Percentiles rank a stretch among this genome's conserved stretches.
Conservation (phyloP, 2,329 filamentous ascomycete genomes). For the Penicillium olsonii region DNA sequence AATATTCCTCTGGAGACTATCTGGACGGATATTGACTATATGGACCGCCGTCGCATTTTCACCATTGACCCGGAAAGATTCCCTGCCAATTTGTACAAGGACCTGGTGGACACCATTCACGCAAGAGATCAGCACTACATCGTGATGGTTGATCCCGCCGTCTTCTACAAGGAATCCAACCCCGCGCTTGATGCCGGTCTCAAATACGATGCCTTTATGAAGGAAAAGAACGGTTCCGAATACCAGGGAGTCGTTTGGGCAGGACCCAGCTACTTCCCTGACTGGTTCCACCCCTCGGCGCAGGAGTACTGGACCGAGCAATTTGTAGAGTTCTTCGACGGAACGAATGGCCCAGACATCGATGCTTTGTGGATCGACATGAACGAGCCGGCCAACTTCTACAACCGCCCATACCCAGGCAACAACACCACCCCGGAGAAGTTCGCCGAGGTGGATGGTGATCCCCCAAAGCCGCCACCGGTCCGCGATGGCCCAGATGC, state of each 20-base stretch:
- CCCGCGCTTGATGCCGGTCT: constrained; percentile 11
- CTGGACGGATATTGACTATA: constrained; percentile 47
- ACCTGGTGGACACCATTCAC: constrained; percentile 69
- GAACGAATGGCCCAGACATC: constrained; percentile 67
- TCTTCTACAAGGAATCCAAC: constrained; percentile 26
- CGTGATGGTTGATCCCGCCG: constrained; percentile 69
- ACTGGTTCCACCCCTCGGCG: constrained; percentile 70
- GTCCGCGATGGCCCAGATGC: constrained; percentile 51
- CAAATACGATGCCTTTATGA: constrained; percentile 12
- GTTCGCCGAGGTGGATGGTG: constrained; percentile 48
- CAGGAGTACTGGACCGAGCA: constrained; percentile 69
- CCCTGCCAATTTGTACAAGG: constrained; percentile 35
- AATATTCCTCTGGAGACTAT: constrained; percentile 45
- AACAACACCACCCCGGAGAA: constrained; percentile 46
- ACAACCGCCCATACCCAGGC: constrained; percentile 53
- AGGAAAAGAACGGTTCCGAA: neutral
- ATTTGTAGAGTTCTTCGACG: constrained; percentile 64
- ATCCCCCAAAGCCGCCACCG: constrained; percentile 56
- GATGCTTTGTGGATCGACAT: constrained; percentile 77
- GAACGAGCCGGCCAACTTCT: constrained; percentile 58
- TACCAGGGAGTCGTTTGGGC: constrained; percentile 73
- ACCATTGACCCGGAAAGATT: constrained; percentile 41
- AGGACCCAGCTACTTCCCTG: constrained; percentile 69
- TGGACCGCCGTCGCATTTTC: constrained; percentile 40
- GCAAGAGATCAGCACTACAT: constrained; percentile 67